These are phyloP conservation scores for Cajanus cajan DNA, from an alignment of 306 rosid genomes.

Conservation along the genomic window DNA sequence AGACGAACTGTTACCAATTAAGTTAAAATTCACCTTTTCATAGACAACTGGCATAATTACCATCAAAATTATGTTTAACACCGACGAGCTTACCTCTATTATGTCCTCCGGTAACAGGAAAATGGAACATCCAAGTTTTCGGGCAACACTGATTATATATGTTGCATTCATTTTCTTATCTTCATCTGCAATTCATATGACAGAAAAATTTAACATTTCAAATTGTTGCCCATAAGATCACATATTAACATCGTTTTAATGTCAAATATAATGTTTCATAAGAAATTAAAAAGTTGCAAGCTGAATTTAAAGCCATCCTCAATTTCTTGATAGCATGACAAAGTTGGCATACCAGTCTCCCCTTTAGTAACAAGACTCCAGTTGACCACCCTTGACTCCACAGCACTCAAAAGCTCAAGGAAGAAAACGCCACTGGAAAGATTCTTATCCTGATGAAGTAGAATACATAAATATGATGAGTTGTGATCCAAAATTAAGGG, in stretches of 20 bases:
- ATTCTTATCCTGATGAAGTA: conserved; percentile 70
- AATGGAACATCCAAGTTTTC: conserved; percentile 97
- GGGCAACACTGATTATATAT: conserved; percentile 94
- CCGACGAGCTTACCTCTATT: conserved; percentile 57
- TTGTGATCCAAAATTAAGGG: conserved; percentile 16
- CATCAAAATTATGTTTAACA: conserved; percentile 5
- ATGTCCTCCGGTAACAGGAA: conserved; percentile 98
- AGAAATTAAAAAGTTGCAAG: conserved; percentile 16
- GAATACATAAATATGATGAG: conserved; percentile 11
- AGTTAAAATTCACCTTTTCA: background rate
- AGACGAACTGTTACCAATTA: background rate
- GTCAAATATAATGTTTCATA: conserved; percentile 7
- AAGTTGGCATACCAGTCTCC: conserved; percentile 71
- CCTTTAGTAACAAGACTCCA: conserved; percentile 97
- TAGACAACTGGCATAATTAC: background rate
- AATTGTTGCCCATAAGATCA: background rate
- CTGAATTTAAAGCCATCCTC: conserved; percentile 12
- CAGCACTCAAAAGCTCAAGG: conserved; percentile 94
- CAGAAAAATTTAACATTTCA: conserved; percentile 14
- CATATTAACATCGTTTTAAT: conserved; percentile 8
- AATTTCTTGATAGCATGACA: background rate
- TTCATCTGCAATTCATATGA: conserved; percentile 66
- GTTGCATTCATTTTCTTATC: conserved; percentile 97
- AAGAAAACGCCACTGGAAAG: conserved; percentile 89
- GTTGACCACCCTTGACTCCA: conserved; percentile 97